Percentiles rank a stretch among this genome's conserved stretches.
Conservation (phyloP, 441 rosid species). For the Erodium moschatum region DNA sequence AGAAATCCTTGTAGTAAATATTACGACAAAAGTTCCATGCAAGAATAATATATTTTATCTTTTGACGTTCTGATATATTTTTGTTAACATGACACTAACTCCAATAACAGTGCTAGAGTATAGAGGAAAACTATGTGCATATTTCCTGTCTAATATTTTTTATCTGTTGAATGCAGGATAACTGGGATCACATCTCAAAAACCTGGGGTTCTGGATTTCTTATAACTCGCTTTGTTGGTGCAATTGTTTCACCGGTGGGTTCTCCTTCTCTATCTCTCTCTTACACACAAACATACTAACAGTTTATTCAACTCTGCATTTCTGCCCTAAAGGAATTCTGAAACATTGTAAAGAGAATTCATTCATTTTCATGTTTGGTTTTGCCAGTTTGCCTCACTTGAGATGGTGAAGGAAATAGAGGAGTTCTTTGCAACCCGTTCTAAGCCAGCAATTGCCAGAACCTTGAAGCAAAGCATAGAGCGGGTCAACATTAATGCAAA, state of each 20-base stretch:
- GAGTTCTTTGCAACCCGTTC: conserved; percentile 64
- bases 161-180: conserved; percentile 37
- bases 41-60: not conserved
- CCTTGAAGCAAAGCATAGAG: conserved; percentile 92
- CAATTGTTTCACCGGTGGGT: conserved; percentile 73
- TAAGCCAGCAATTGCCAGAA: conserved; percentile 59
- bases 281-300: too few species aligned
- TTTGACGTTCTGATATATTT: not conserved
- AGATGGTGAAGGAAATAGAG: conserved; percentile 69
- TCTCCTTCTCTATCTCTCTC: not conserved
- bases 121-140: not conserved
- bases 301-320: not conserved
- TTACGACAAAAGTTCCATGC: not conserved
- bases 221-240: conserved; percentile 55
- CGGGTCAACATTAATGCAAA: conserved; percentile 60
- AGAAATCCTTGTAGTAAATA: not conserved
- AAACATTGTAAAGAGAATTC: not conserved
- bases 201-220: conserved; percentile 77
- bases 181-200: conserved; percentile 61
- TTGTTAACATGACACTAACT: not conserved
- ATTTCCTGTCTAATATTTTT: not conserved
- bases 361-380: not conserved
- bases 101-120: not conserved
- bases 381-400: conserved; percentile 66
- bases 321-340: not conserved